phyloP scores from a whole-genome alignment of 148 eudicot species.

The Chenopodium quinoa region DNA sequence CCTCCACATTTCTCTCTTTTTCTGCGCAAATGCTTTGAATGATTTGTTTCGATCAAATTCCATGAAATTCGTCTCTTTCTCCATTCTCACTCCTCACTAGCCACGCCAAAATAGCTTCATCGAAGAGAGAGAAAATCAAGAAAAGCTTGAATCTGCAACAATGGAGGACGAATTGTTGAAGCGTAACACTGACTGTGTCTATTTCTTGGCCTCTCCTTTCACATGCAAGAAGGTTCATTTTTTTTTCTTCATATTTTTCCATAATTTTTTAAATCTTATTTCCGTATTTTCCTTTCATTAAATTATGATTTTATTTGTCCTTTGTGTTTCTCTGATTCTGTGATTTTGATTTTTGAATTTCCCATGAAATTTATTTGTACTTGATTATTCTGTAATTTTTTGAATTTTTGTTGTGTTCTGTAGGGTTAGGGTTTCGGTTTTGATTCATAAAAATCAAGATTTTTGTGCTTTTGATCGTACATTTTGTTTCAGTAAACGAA shows the following conservation, averaged over 20 bases:
- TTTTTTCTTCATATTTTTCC: background rate
- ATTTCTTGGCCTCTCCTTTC: slow-evolving; percentile 73
- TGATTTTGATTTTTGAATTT: background rate
- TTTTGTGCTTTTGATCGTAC: background rate
- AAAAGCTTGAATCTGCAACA: background rate
- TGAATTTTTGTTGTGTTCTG: background rate
- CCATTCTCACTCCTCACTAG: slow-evolving; percentile 9
- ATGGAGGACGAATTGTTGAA: slow-evolving; percentile 43
- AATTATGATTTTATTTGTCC: slow-evolving; percentile 10
- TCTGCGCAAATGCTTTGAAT: slow-evolving; percentile 12
- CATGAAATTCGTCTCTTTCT: slow-evolving; percentile 11
- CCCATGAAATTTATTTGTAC: background rate
- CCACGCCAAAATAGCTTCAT: background rate
- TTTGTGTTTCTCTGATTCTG: background rate
- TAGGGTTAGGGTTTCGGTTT: slow-evolving; percentile 14
- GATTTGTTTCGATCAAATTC: background rate
- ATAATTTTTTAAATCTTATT: background rate
- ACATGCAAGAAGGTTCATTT: slow-evolving; percentile 68
- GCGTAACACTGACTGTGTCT: slow-evolving; percentile 65
- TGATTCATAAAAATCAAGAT: background rate
- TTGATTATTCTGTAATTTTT: background rate
- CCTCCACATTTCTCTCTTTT: background rate
- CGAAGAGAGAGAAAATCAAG: background rate
- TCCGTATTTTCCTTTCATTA: background rate
- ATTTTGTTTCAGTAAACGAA: background rate